A percentile compares a stretch with the other conserved stretches of the same genome.
Evolutionary conservation across 495 filamentous ascomycete species (phyloP).

Genomic region (Neurospora terricola): DNA sequence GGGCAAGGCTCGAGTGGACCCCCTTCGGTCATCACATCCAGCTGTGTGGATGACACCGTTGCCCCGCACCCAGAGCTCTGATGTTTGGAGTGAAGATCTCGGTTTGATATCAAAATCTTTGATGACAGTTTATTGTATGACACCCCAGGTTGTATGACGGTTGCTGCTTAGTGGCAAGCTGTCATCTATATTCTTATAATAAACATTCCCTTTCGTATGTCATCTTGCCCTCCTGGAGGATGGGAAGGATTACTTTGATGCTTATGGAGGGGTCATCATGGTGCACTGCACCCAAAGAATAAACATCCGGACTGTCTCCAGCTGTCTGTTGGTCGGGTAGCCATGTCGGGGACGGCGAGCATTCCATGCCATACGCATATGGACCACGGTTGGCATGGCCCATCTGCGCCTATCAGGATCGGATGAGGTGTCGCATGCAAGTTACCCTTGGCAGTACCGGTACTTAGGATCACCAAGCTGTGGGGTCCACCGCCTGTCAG

Average conservation of each 20-base stretch:
- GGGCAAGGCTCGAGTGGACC: neutral
- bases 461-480: conserved; percentile 14
- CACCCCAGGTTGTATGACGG: neutral
- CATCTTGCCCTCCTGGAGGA: neutral
- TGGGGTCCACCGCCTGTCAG: conserved; percentile 16
- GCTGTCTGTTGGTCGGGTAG: neutral
- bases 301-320: neutral
- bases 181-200: neutral
- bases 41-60: neutral
- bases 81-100: neutral
- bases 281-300: neutral
- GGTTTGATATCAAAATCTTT: neutral
- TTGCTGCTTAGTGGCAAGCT: neutral
- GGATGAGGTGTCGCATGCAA: conserved; percentile 8
- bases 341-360: neutral
- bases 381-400: neutral
- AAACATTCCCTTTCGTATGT: neutral
- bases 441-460: conserved; percentile 14
- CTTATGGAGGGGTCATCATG: neutral
- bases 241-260: neutral
- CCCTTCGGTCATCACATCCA: neutral
- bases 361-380: neutral
- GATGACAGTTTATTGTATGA: neutral
- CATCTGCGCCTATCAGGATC: conserved; percentile 1
- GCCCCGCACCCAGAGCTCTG: neutral